Evolutionary conservation across 305 asterid genomes (phyloP).

Genomic region (Solanum hybrid): DNA sequence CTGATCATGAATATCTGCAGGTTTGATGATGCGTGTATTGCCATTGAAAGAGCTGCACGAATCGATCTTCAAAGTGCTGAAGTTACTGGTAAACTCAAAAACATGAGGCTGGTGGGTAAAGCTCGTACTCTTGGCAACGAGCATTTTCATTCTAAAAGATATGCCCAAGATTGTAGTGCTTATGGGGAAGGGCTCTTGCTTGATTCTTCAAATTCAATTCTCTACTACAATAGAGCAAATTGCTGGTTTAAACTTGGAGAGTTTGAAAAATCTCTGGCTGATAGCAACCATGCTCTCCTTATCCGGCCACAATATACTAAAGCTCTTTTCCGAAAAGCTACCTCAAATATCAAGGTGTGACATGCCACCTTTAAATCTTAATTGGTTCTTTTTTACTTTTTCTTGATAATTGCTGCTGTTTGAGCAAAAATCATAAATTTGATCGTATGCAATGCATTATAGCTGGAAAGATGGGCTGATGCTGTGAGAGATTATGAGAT

Average conservation of each 20-base stretch:
- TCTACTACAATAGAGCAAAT: conserved; percentile 92
- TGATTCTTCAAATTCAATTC: conserved; percentile 67
- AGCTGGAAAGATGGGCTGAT: conserved; percentile 69
- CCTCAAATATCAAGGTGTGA: conserved; percentile 76
- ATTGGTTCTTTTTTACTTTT: not conserved
- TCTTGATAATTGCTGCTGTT: not conserved
- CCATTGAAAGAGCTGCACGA: conserved; percentile 51
- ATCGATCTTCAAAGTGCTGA: conserved; percentile 55
- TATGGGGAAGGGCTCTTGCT: conserved; percentile 71
- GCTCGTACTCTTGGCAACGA: conserved; percentile 89
- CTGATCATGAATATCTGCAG: conserved; percentile 26
- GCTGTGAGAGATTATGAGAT: conserved; percentile 59
- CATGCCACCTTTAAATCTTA: not conserved
- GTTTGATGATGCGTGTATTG: conserved; percentile 54
- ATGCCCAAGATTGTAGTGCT: conserved; percentile 78
- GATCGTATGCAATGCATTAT: not conserved
- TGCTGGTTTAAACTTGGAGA: conserved; percentile 79
- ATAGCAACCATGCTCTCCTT: conserved; percentile 70
- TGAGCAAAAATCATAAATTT: not conserved
- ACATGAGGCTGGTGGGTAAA: conserved; percentile 45
- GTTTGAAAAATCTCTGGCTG: conserved; percentile 66
- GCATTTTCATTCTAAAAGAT: conserved; percentile 61
- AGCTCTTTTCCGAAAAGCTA: conserved; percentile 92
- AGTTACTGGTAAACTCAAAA: conserved; percentile 35
- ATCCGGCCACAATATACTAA: conserved; percentile 70